A percentile compares a stretch with the other conserved stretches of the same genome.
Evolutionary conservation across 345 rosid genomes (phyloP).

Genomic region (Murraya paniculata): DNA sequence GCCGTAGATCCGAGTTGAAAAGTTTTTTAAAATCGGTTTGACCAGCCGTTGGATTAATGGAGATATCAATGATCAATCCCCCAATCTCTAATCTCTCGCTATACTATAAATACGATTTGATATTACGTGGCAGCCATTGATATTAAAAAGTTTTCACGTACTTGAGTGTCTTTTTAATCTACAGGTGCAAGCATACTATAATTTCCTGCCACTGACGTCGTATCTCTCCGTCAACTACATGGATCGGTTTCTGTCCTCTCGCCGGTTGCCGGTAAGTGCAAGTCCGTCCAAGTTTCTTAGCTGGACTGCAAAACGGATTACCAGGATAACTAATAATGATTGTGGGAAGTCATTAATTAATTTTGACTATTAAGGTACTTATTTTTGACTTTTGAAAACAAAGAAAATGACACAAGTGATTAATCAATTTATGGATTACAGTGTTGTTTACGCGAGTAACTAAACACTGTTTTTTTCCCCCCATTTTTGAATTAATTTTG

Average conservation of each 20-base stretch:
- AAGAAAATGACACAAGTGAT: conserved; percentile 27
- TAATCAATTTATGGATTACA: background rate
- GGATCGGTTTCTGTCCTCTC: conserved; percentile 82
- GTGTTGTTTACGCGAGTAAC: background rate
- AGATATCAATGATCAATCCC: background rate
- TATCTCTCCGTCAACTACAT: conserved; percentile 94
- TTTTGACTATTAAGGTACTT: conserved; percentile 27
- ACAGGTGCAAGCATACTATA: conserved; percentile 72
- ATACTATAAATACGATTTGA: background rate
- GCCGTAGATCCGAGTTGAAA: conserved; percentile 12
- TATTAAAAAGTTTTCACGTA: background rate
- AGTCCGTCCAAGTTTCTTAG: conserved; percentile 4
- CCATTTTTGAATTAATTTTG: background rate
- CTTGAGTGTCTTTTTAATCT: background rate
- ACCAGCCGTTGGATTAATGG: background rate
- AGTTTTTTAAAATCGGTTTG: background rate
- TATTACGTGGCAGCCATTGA: background rate
- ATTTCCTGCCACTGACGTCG: conserved; percentile 88
- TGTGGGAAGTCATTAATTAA: conserved; percentile 12
- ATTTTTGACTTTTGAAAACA: conserved; percentile 44
- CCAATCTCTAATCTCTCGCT: background rate
- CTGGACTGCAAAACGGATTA: conserved; percentile 6
- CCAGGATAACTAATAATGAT: conserved; percentile 8
- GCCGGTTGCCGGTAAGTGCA: conserved; percentile 63
- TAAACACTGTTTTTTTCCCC: background rate